These are phyloP conservation scores for Tilletia caries DNA, from an alignment of 1,284 basidiomycete genomes.

Conservation along the genomic window DNA sequence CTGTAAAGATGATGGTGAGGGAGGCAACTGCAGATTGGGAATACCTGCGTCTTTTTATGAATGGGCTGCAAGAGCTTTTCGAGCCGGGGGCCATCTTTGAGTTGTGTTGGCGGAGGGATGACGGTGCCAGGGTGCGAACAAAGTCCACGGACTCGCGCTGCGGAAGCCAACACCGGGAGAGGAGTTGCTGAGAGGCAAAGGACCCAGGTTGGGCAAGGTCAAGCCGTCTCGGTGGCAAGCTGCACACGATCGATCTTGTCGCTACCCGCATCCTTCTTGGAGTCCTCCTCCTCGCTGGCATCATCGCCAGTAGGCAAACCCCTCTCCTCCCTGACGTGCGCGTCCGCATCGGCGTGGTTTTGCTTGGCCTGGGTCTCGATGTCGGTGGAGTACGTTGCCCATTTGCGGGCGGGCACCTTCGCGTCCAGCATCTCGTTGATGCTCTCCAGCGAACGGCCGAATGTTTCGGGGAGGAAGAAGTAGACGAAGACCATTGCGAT, in stretches of 20 bases:
- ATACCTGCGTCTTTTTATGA: too few relatives aligned
- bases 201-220: too few relatives aligned
- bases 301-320: background rate
- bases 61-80: too few relatives aligned
- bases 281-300: background rate
- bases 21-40: too few relatives aligned
- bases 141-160: too few relatives aligned
- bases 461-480: conserved; percentile 55
- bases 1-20: too few relatives aligned
- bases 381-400: conserved; percentile 17
- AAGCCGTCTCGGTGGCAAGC: background rate
- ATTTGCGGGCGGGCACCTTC: conserved; percentile 35
- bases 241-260: background rate
- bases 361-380: background rate
- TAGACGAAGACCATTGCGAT: conserved; percentile 56
- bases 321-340: background rate
- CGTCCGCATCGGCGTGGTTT: background rate
- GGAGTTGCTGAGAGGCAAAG: too few relatives aligned
- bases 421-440: conserved; percentile 47
- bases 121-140: too few relatives aligned
- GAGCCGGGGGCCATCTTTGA: too few relatives aligned
- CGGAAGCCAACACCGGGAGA: too few relatives aligned
- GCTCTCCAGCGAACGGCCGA: conserved; percentile 41
- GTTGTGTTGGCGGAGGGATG: too few relatives aligned
- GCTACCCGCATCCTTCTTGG: background rate